Evolutionary conservation across 768 basidiomycete species (phyloP), one percentile per base, ranked within the genome.

Genomic region (Suillus decipiens): DNA sequence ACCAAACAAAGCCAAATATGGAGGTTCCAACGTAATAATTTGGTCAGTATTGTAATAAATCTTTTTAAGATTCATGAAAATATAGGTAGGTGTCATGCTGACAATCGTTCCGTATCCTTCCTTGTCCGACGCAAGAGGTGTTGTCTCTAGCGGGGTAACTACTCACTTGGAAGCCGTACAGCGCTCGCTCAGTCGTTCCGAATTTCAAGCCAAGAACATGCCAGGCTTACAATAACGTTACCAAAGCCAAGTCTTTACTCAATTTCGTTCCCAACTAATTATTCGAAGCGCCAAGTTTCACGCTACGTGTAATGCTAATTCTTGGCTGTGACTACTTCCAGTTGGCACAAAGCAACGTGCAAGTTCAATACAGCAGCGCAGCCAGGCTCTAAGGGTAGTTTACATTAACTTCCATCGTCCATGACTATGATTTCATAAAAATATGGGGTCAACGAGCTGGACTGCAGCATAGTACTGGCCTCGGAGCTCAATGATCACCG

Each of bases 1-100:
- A 5, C 12, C 64, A 76, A 75, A 75, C 15, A 75, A 0, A 0
- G 0, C 12, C 68, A 76, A 75, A 75, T 28, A 75, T 2, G 14
- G 51, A 54, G 54, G 47, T 34, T 11, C 5, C 48, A 66, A 63
- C n/a, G 42, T 19, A n/a, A 57, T 61, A 28, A 2, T 28, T 43
- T 51, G 24, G 67, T 64, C 59, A 61, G 58, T 69, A 72, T 70
- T 75, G 61, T 19, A 73, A 70, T 43, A 58, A 39, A 47, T 37
- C 43, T 28, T 22, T 36, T 11, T 34, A 15, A 42, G 66, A 71
- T 45, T 68, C 39, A 60, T 61, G 3, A 28, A 62, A 70, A 73
- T 70, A 74, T 60, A 72, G 73, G 73, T 64, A 63, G 34, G n/a
- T 34, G 31, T 53, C 17, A 6, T n/a, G 10, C 6, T 53, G 11